Percentiles rank a stretch among this genome's conserved stretches.
Evolutionary conservation across 2,329 filamentous ascomycete genomes (phyloP).

Genomic region (Thielaviopsis populi): DNA sequence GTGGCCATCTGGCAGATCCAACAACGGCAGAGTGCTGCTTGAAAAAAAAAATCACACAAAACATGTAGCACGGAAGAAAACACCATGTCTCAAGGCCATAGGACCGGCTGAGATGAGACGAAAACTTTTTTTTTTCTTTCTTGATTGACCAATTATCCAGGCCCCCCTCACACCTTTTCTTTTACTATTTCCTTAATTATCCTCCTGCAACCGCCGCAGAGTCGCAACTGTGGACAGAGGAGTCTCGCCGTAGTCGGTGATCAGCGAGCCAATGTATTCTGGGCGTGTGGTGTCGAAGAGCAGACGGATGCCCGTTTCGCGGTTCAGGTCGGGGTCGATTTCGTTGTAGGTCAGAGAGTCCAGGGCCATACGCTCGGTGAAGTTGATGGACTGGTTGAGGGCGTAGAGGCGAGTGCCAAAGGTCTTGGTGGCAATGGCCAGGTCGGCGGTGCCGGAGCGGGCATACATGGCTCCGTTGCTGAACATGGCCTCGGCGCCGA

Average conservation of each 20-base stretch:
- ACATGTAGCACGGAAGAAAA: neutral
- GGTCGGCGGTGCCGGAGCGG: constrained; percentile 68
- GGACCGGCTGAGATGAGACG: neutral
- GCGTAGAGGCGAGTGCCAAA: constrained; percentile 69
- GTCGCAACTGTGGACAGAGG: constrained; percentile 15
- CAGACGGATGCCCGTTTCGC: constrained; percentile 41
- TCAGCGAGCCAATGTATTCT: constrained; percentile 71
- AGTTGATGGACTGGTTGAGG: constrained; percentile 90
- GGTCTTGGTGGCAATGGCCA: constrained; percentile 69
- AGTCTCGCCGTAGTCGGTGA: constrained; percentile 64
- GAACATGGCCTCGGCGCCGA: constrained; percentile 89
- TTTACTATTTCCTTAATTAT: constrained; percentile 8
- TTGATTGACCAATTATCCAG: neutral
- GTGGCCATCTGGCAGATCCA: neutral
- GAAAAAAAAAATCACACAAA: neutral
- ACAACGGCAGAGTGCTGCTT: neutral
- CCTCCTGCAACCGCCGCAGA: constrained; percentile 17
- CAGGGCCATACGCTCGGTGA: constrained; percentile 68
- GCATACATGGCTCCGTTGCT: constrained; percentile 86
- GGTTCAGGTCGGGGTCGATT: constrained; percentile 59
- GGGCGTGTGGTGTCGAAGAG: constrained; percentile 88
- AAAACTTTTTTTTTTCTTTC: neutral
- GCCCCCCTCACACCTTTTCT: neutral
- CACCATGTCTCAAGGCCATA: neutral
- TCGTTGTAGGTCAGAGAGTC: constrained; percentile 94